phyloP scores from a whole-genome alignment of 169 alveolate species.

The Plasmodium reichenowi region DNA sequence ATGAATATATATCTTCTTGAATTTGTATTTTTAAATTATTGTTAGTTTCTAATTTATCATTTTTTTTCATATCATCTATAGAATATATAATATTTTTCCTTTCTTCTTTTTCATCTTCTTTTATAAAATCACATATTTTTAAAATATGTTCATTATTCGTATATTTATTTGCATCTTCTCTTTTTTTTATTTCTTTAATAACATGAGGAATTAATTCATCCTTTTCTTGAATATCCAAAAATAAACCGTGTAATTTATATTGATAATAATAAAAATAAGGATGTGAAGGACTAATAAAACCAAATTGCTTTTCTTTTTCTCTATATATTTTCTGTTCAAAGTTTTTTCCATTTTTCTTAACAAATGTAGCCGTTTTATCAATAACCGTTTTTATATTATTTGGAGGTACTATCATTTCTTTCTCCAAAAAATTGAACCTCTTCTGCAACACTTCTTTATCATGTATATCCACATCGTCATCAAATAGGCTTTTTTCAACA shows the following conservation, averaged over 20 bases:
- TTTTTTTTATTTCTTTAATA: constrained; percentile 80
- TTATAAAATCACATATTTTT: constrained; percentile 76
- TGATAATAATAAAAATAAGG: constrained; percentile 90
- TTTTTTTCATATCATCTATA: constrained; percentile 25
- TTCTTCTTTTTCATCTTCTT: constrained; percentile 79
- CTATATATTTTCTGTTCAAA: constrained; percentile 89
- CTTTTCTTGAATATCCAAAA: constrained; percentile 45
- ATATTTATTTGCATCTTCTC: constrained; percentile 72
- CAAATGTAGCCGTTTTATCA: constrained; percentile 94
- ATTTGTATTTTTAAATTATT: constrained; percentile 44
- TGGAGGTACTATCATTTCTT: constrained; percentile 91
- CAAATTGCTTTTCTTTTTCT: constrained; percentile 87
- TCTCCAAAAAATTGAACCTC: constrained; percentile 41
- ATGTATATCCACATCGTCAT: constrained; percentile 47
- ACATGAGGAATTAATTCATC: constrained; percentile 75
- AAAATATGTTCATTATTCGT: constrained; percentile 76
- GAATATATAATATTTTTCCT: constrained; percentile 74
- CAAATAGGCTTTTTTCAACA: constrained; percentile 60
- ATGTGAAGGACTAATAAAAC: constrained; percentile 87
- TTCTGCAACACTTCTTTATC: constrained; percentile 35
- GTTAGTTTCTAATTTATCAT: constrained; percentile 17
- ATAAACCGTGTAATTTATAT: constrained; percentile 87
- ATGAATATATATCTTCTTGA: constrained; percentile 79
- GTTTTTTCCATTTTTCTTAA: constrained; percentile 92
- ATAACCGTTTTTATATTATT: constrained; percentile 88